Evolutionary conservation across 495 filamentous ascomycete genomes (phyloP), one percentile per base, ranked within the genome.

Genomic region (Xylaria palmicola): DNA sequence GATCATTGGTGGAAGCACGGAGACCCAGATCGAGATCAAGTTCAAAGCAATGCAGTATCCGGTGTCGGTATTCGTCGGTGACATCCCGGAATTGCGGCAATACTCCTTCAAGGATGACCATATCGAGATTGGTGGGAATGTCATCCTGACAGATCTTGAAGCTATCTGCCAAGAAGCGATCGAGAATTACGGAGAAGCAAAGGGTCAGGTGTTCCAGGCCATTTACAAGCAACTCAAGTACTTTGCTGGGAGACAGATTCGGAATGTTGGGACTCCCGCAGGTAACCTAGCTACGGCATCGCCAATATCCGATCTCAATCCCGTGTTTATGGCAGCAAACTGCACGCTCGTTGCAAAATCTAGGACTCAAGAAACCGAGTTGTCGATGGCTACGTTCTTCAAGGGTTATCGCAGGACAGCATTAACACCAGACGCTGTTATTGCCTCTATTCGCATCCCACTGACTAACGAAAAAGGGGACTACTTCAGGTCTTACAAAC

Each of bases 11-110:
- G 94, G 94, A 41, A 96, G 91, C 71, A 96, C 91, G 4, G 94
- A 98, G 75, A 98, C 93, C 0, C 94, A 97, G 72, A 97, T 98
- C 54, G 94, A 98, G 74, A 88, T 96, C 75, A 97, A 97, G 70
- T 98, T 98, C 82, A 98, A 98, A 78, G 91, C 86, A 2, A 86
- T 95, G 84, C 86, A 91, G 65, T 98, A 97, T 71, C 84, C 86
- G 10, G 85, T 88, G 6, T 97, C 92, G 0, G 93, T 98, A 0
- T 98, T 89, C 69, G 86, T 98, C 13, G 92, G 92, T 26, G 94
- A 98, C 68, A 97, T 98, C 63, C 77, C 90, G 1, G 94, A 98
- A 74, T 76, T 98, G 44, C 79, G 90, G 24, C 79, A 90, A 59
- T 97, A 89, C 72, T 81, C 80, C 2, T 87, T 98, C 68, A 78